Conservation (phyloP, 441 rosid species). For the Aquilaria agallochum region DNA sequence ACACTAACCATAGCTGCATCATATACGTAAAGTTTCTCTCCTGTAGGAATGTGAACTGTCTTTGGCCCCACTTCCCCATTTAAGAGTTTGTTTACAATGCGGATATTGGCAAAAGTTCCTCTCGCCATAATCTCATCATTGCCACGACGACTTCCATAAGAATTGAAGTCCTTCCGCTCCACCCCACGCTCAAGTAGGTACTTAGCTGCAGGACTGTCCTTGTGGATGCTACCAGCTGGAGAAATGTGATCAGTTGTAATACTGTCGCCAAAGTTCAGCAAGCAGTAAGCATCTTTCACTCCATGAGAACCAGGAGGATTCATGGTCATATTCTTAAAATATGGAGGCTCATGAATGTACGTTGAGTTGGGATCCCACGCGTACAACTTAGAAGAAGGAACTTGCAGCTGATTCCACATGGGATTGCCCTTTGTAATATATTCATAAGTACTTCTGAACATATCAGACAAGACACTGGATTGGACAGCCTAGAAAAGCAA, state of each 20-base stretch:
- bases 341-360: conserved; percentile 98
- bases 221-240: conserved; percentile 97
- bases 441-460: conserved; percentile 90
- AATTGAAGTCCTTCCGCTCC: conserved; percentile 85
- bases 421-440: conserved; percentile 94
- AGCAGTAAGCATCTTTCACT: conserved; percentile 95
- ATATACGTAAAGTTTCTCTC: conserved; percentile 89
- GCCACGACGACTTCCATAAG: conserved; percentile 98
- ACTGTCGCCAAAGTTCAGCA: conserved; percentile 95
- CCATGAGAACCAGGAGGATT: conserved; percentile 88
- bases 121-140: conserved; percentile 97
- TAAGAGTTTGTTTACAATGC: conserved; percentile 91
- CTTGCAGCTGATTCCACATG: conserved; percentile 89
- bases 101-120: conserved; percentile 98
- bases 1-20: conserved; percentile 85
- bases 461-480: conserved; percentile 89
- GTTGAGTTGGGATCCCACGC: conserved; percentile 93
- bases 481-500: conserved; percentile 71
- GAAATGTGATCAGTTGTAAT: conserved; percentile 98
- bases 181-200: conserved; percentile 85
- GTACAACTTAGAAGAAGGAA: conserved; percentile 57
- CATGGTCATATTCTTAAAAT: conserved; percentile 93
- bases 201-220: conserved; percentile 95
- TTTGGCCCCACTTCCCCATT: conserved; percentile 95
- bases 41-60: conserved; percentile 89